Base-by-base conservation (phyloP, 192 early-diverging fungal genomes). In the Linderina pennispora region DNA sequence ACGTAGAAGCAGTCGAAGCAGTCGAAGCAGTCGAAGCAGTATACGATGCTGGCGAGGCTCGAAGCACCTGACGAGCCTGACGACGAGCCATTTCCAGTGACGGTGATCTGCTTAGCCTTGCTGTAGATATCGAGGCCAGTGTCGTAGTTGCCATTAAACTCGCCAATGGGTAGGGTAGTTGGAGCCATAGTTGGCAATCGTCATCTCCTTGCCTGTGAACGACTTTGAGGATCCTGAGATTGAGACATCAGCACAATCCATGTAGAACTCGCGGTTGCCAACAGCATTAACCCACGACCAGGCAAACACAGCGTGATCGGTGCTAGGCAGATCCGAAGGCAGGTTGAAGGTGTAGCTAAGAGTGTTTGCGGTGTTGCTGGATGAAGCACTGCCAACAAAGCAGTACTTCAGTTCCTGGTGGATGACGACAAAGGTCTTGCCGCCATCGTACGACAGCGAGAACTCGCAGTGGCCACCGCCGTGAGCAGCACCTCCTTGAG, bases 261-360 rank as follows among this genome's bases (percentile, higher is more conserved):
- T 79, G 50, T 86, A 86, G 34, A 72, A 82, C 59, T 86, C 84
- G 23, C 75, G 68, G 43, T 82, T 82, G 1, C 78, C 81, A 8
- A 74, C 38, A 1, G 82, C 81, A 47, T 82, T 83, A 24, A 81
- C 78, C 84, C 84, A 85, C 2, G 74, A 58, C 82, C 84, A 87
- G 3, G 69, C 74, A 25, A 80, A 65, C 0, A 74, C 31, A 1
- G 62, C 68, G 4, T 45, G 23, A 33, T 39, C 45, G 2, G 71
- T 23, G 10, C 56, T 35, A 3, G 77, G 75, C 2, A 71, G 40
- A 31, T 15, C 42, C 9, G 26, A 35, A 10, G 52, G 62, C 32
- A 50, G 14, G 1, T 24, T 31, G 33, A 46, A 71, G 1, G 50
- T 74, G 52, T 42, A 58, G 0, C 41, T 24, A 15, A 54, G 47